Conservation (phyloP, 805 yeast species). For the Yamadazyma kitorensis region DNA sequence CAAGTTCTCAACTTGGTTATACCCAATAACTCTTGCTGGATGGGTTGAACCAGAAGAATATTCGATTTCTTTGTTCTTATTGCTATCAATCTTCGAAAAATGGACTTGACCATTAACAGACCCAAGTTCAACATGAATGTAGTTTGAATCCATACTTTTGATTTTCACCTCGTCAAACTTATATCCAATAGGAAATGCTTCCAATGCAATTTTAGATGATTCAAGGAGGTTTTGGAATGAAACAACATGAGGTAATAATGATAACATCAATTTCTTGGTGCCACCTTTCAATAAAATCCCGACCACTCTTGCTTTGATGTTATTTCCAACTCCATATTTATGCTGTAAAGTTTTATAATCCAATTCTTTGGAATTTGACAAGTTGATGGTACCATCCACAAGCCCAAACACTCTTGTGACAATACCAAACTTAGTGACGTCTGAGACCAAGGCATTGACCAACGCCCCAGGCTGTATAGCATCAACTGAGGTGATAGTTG, state of each 20-base stretch:
- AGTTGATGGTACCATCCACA: conserved; percentile 65
- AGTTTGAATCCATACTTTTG: conserved; percentile 56
- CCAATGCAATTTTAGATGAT: conserved; percentile 33
- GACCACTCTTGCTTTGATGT: conserved; percentile 65
- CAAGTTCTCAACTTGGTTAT: conserved; percentile 60
- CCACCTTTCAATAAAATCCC: conserved; percentile 50
- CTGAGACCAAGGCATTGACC: conserved; percentile 70
- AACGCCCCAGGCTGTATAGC: conserved; percentile 82
- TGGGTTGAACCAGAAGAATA: conserved; percentile 66
- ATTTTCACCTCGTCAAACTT: conserved; percentile 57
- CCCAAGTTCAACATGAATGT: conserved; percentile 57
- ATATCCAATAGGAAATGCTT: conserved; percentile 80
- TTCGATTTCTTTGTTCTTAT: conserved; percentile 41
- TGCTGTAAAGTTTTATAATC: conserved; percentile 51
- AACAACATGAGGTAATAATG: conserved; percentile 57
- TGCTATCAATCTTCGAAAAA: conserved; percentile 61
- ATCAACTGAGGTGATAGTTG: conserved; percentile 68
- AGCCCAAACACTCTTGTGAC: conserved; percentile 73
- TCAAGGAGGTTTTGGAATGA: conserved; percentile 21
- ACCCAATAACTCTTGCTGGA: conserved; percentile 75
- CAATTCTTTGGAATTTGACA: conserved; percentile 59
- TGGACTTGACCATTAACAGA: conserved; percentile 71
- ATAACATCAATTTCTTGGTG: conserved; percentile 60
- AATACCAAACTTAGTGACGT: conserved; percentile 59
- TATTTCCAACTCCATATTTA: conserved; percentile 65